Evolutionary conservation across 805 yeast species (phyloP).

Genomic region (Torulaspora delbrueckii): DNA sequence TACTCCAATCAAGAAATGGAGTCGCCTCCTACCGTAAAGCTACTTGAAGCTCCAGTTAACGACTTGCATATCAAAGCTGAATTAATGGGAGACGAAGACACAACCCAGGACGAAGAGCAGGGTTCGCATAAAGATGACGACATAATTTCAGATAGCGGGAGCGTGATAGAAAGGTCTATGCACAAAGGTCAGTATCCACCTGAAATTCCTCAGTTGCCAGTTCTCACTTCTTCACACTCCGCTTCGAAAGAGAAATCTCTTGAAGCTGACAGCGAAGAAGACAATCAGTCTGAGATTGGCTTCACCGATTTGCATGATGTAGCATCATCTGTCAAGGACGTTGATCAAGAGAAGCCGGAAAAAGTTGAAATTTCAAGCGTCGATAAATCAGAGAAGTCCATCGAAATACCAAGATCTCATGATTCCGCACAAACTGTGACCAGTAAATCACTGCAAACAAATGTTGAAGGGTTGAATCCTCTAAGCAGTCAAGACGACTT

Average conservation of each 20-base stretch:
- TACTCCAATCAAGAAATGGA: background rate
- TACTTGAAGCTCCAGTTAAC: constrained; percentile 12
- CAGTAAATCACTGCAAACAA: background rate
- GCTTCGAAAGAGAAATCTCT: background rate
- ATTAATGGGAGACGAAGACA: constrained; percentile 9
- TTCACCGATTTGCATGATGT: background rate
- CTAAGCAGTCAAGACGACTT: background rate
- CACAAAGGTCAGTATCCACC: background rate
- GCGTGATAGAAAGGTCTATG: background rate
- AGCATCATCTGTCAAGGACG: background rate
- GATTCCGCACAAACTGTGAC: background rate
- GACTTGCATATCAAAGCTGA: constrained; percentile 18
- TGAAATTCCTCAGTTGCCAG: constrained; percentile 7
- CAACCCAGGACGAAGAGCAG: constrained; percentile 1
- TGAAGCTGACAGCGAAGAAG: background rate
- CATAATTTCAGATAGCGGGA: background rate
- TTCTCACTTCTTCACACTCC: background rate
- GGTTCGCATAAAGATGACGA: background rate
- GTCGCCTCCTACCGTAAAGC: background rate
- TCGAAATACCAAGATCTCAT: background rate
- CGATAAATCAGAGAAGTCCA: background rate
- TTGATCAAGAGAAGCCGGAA: background rate
- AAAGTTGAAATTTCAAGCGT: background rate
- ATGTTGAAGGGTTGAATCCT: background rate
- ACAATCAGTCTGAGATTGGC: background rate